phyloP scores from a whole-genome alignment of 306 rosid species.

The Calophaca sinica region DNA sequence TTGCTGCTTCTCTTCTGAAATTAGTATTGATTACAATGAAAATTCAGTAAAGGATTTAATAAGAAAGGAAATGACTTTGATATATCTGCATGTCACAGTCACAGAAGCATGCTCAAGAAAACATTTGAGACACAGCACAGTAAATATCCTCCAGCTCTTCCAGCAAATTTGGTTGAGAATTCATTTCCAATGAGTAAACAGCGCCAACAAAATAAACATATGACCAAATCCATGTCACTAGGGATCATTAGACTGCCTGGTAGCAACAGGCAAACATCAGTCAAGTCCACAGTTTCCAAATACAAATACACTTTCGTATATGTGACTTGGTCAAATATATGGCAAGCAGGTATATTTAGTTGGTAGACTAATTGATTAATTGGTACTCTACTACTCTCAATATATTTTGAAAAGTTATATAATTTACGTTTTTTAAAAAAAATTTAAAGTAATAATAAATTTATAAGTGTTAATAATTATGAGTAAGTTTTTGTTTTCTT shows the following conservation, averaged over 20 bases:
- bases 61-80: not conserved
- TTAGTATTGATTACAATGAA: conserved; percentile 22
- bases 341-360: not conserved
- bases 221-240: not conserved
- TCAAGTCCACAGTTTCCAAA: conserved; percentile 2
- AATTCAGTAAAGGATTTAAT: conserved; percentile 21
- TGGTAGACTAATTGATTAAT: not conserved
- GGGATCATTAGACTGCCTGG: conserved; percentile 12
- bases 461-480: not conserved
- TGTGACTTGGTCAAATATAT: not conserved
- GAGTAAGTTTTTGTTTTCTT: conserved; percentile 1
- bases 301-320: not conserved
- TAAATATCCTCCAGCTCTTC: conserved; percentile 31
- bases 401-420: not conserved
- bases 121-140: conserved; percentile 28
- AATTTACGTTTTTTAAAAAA: not conserved
- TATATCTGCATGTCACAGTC: conserved; percentile 30
- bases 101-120: conserved; percentile 36
- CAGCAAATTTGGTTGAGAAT: not conserved
- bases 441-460: not conserved
- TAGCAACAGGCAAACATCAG: not conserved
- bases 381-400: not conserved
- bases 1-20: conserved; percentile 82
- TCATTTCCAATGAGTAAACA: not conserved
- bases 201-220: conserved; percentile 28